Conservation (phyloP, 495 filamentous ascomycete species). For the Niebla homalea region DNA sequence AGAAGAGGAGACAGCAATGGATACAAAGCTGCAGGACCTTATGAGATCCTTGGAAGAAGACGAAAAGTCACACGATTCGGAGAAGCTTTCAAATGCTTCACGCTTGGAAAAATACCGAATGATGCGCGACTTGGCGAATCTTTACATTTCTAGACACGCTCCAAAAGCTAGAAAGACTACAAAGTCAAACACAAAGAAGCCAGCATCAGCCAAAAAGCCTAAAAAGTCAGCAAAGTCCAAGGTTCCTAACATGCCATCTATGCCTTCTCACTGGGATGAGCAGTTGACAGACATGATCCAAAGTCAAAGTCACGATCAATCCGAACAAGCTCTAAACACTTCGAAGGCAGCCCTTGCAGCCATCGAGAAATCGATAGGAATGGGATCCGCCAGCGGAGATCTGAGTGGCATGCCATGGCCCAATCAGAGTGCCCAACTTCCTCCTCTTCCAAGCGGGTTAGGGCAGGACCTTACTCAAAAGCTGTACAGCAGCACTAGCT, state of each 20-base stretch:
- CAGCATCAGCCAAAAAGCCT: slow-evolving; percentile 3
- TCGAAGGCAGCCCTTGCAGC: no score
- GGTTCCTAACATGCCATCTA: background rate
- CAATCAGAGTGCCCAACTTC: no score
- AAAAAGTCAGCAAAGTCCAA: slow-evolving; percentile 8
- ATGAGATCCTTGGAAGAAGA: slow-evolving; percentile 8
- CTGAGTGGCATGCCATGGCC: no score
- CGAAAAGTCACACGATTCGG: background rate
- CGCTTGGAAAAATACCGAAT: slow-evolving; percentile 12
- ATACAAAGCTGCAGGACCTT: slow-evolving; percentile 25
- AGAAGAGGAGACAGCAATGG: slow-evolving; percentile 27
- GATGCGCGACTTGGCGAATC: slow-evolving; percentile 10
- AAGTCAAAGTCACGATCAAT: no score
- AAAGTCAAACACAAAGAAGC: slow-evolving; percentile 6
- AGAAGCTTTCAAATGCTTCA: background rate
- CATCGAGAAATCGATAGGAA: no score
- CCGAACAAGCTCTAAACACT: no score
- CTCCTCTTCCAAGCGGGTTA: no score
- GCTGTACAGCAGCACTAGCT: no score
- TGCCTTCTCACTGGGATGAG: no score
- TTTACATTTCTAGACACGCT: slow-evolving; percentile 10
- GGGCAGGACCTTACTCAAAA: no score
- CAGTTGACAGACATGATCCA: no score
- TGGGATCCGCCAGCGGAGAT: no score
- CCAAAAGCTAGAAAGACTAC: background rate